phyloP scores from a whole-genome alignment of 202 grass and related monocot species.

The Alloteropsis angusta region DNA sequence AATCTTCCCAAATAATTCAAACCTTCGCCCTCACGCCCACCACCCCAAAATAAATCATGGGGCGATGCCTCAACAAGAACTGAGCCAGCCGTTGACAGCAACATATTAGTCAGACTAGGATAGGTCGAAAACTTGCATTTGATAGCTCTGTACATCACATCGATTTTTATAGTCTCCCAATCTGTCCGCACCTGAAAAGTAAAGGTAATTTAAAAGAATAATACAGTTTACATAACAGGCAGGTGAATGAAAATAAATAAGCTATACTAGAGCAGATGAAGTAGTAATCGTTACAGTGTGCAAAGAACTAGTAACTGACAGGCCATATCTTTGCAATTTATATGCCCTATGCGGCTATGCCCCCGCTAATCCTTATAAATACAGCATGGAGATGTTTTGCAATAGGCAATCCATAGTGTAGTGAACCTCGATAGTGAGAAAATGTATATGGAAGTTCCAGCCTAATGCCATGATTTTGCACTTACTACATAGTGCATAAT shows the following conservation, averaged over 20 bases:
- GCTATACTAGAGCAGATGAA: background rate
- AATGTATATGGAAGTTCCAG: background rate
- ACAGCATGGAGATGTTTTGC: background rate
- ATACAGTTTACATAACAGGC: background rate
- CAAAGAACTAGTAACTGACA: background rate
- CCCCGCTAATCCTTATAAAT: background rate
- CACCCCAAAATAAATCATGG: slow-evolving; percentile 94
- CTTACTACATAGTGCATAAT: background rate
- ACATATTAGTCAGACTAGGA: slow-evolving; percentile 57
- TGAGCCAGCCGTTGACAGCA: slow-evolving; percentile 70
- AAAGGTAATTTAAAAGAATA: background rate
- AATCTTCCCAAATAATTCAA: slow-evolving; percentile 91
- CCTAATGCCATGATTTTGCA: background rate
- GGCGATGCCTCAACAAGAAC: slow-evolving; percentile 88
- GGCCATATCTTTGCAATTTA: background rate
- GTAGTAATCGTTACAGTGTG: background rate
- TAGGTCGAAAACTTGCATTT: slow-evolving; percentile 77
- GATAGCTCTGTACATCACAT: slow-evolving; percentile 68
- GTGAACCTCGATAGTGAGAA: background rate
- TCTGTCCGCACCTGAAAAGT: slow-evolving; percentile 50
- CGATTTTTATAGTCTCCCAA: slow-evolving; percentile 76
- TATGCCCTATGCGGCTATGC: background rate
- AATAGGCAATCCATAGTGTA: background rate
- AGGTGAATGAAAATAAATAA: background rate
- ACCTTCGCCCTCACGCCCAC: slow-evolving; percentile 76